These are phyloP conservation scores for Wickerhamiella brachini DNA, from an alignment of 805 yeast genomes.

Conservation along the genomic window DNA sequence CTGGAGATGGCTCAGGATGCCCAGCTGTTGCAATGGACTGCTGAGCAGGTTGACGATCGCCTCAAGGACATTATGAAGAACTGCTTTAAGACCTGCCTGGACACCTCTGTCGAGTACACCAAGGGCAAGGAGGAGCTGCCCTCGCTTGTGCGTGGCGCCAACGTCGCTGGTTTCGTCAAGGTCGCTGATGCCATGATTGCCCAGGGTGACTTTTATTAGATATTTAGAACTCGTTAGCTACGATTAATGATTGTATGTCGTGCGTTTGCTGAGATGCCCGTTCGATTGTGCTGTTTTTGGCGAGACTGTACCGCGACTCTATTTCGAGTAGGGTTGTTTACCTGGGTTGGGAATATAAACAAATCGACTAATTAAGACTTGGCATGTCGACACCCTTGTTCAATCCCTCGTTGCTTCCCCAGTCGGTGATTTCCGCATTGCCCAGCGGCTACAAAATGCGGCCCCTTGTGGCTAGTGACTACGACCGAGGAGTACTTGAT, in stretches of 20 bases:
- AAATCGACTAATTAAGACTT: background rate
- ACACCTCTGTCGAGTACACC: slow-evolving; percentile 69
- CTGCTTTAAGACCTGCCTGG: slow-evolving; percentile 86
- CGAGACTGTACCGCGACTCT: no score
- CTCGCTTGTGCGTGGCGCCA: slow-evolving; percentile 95
- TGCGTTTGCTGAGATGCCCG: no score
- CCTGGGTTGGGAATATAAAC: background rate
- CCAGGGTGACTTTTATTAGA: slow-evolving; percentile 59
- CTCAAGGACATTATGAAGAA: slow-evolving; percentile 84
- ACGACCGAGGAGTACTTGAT: slow-evolving; percentile 44
- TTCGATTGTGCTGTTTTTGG: no score
- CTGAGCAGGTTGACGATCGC: slow-evolving; percentile 84
- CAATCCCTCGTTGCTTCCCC: slow-evolving; percentile 14
- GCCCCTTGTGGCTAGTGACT: slow-evolving; percentile 42
- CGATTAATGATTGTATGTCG: background rate
- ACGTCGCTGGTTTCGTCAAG: slow-evolving; percentile 97
- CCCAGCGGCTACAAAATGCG: slow-evolving; percentile 65
- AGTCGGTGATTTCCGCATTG: slow-evolving; percentile 13
- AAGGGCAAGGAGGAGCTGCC: slow-evolving; percentile 66
- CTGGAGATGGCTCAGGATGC: slow-evolving; percentile 99
- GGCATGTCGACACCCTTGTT: slow-evolving; percentile 7
- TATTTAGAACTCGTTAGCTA: background rate
- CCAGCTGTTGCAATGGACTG: slow-evolving; percentile 79
- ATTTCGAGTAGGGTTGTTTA: background rate
- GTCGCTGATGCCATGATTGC: slow-evolving; percentile 97